Evolutionary conservation across 495 filamentous ascomycete species (phyloP).

Genomic region (Xylaria castorea): DNA sequence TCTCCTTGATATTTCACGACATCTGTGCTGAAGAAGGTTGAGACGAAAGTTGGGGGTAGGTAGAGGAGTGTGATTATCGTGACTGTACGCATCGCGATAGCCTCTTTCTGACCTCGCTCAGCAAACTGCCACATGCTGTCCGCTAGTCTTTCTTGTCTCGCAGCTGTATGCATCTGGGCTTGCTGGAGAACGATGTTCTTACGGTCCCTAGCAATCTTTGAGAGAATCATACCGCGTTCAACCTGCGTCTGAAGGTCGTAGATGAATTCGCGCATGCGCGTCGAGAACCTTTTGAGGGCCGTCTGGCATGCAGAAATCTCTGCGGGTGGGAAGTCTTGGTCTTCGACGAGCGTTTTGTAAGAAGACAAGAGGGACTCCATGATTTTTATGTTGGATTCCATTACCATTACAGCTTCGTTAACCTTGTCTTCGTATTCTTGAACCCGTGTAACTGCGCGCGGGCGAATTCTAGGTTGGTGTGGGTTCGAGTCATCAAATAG

Average conservation of each 20-base stretch:
- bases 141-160: constrained; percentile 38
- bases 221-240: constrained; percentile 40
- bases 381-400: constrained; percentile 46
- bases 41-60: constrained; percentile 55
- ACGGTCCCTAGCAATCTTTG: constrained; percentile 37
- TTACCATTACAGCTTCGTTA: constrained; percentile 40
- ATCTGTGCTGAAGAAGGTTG: constrained; percentile 57
- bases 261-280: constrained; percentile 41
- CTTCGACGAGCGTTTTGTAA: constrained; percentile 37
- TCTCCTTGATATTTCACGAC: constrained; percentile 49
- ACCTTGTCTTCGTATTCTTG: constrained; percentile 45
- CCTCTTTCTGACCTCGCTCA: constrained; percentile 35
- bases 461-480: constrained; percentile 29
- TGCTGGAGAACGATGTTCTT: constrained; percentile 45
- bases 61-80: constrained; percentile 52
- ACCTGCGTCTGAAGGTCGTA: constrained; percentile 45
- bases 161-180: constrained; percentile 39
- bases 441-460: constrained; percentile 37
- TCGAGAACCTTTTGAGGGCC: constrained; percentile 36
- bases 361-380: constrained; percentile 40
- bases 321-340: constrained; percentile 38
- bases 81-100: constrained; percentile 51
- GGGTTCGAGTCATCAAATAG: constrained; percentile 20
- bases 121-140: constrained; percentile 29
- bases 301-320: constrained; percentile 24